phyloP scores from a whole-genome alignment of 441 rosid species.

The Arabidopsis lyrata region DNA sequence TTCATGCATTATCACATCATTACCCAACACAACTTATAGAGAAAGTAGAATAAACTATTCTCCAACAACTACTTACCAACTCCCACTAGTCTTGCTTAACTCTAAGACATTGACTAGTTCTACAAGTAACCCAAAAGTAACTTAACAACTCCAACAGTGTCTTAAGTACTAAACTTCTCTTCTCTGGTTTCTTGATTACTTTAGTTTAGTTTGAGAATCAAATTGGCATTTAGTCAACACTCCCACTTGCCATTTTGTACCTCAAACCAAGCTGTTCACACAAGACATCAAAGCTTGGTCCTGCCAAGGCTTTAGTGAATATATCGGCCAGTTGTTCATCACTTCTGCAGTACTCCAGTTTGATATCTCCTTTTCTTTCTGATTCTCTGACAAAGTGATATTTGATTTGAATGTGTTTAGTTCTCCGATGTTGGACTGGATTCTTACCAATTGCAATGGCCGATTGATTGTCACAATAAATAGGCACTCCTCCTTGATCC shows the following conservation, averaged over 20 bases:
- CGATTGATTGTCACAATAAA: background rate
- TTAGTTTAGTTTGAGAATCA: too few species aligned
- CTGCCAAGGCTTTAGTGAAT: background rate
- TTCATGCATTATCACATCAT: too few species aligned
- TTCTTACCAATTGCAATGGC: background rate
- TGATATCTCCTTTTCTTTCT: background rate
- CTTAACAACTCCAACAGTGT: too few species aligned
- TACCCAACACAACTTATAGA: too few species aligned
- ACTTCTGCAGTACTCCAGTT: background rate
- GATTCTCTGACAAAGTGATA: background rate
- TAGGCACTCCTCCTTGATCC: background rate
- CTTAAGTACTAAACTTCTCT: too few species aligned
- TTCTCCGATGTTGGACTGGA: background rate
- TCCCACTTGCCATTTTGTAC: conserved; percentile 13
- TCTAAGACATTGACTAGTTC: too few species aligned
- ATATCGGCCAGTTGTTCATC: background rate
- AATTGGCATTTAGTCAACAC: too few species aligned
- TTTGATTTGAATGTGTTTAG: background rate
- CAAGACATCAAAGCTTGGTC: background rate
- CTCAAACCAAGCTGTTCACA: background rate
- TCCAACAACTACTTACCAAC: too few species aligned
- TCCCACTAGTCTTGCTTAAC: too few species aligned
- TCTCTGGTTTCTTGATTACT: too few species aligned
- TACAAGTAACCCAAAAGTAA: too few species aligned
- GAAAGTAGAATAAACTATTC: too few species aligned